Evolutionary conservation across 345 rosid species (phyloP).

Genomic region (Rhodamnia rubescens): DNA sequence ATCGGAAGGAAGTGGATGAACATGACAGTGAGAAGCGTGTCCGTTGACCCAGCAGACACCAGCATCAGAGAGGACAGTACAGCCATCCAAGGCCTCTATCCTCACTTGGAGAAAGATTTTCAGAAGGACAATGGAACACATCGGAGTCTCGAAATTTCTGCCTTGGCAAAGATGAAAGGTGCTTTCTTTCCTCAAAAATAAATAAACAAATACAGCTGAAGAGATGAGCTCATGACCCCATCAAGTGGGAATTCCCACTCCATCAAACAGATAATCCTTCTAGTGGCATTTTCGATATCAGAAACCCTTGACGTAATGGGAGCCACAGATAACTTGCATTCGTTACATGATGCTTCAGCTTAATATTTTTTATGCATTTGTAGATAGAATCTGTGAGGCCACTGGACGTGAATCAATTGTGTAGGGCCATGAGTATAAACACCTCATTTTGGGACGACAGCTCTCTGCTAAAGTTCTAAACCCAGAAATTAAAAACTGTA

Average conservation of each 20-base stretch:
- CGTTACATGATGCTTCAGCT: neutral
- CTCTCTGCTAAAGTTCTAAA: neutral
- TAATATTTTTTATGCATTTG: neutral
- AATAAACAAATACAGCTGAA: neutral
- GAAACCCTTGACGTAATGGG: neutral
- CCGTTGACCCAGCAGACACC: neutral
- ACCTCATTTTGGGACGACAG: neutral
- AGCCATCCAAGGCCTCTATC: neutral
- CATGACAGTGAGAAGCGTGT: neutral
- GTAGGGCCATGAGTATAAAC: neutral
- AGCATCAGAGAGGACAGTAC: neutral
- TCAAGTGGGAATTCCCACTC: neutral
- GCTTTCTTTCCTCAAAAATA: neutral
- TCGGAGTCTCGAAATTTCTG: neutral
- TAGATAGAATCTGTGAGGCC: neutral
- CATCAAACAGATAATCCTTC: neutral
- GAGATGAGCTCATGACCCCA: neutral
- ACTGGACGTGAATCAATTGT: neutral
- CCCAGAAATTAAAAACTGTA: neutral
- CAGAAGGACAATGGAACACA: neutral
- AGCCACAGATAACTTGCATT: neutral
- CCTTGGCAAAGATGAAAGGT: neutral
- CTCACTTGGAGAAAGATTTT: neutral
- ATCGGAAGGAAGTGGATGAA: neutral
- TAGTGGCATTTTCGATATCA: neutral